phyloP scores from a whole-genome alignment of 1,139 yeast genomes.

The Pichia sp. region DNA sequence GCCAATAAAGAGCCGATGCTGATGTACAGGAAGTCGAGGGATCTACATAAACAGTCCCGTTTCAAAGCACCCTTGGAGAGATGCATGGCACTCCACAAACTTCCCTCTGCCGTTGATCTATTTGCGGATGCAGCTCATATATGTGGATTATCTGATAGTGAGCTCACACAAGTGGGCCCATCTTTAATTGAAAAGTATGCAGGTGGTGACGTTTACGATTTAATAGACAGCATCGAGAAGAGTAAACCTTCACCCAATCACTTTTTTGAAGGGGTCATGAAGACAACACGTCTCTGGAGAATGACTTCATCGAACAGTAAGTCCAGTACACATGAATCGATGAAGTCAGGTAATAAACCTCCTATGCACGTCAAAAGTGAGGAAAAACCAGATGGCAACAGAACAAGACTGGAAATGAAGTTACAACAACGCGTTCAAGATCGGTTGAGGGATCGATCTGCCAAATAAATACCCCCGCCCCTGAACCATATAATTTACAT shows the following conservation, averaged over 20 bases:
- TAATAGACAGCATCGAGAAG: conserved; percentile 1
- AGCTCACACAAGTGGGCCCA: conserved; percentile 10
- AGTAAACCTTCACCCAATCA: conserved; percentile 9
- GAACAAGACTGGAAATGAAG: conserved; percentile 26
- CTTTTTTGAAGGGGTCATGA: conserved; percentile 12
- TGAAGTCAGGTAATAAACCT: neutral
- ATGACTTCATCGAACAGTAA: conserved; percentile 1
- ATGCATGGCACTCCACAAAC: conserved; percentile 2
- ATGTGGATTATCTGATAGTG: conserved; percentile 11
- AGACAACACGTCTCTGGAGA: conserved; percentile 12
- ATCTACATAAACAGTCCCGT: neutral
- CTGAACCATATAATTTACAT: no score
- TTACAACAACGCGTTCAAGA: conserved; percentile 24
- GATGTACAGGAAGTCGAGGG: conserved; percentile 5
- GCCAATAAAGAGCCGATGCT: conserved; percentile 3
- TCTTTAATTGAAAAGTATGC: conserved; percentile 10
- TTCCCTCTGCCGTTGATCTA: conserved; percentile 10
- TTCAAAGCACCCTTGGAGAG: neutral
- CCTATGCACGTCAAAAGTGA: neutral
- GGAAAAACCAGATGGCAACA: conserved; percentile 24
- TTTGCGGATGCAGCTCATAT: conserved; percentile 12
- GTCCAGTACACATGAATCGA: neutral
- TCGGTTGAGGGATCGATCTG: conserved; percentile 18
- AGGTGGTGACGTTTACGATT: conserved; percentile 10
- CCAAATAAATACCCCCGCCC: neutral